phyloP scores from a whole-genome alignment of 1,284 basidiomycete species.

The Fomitopsis betulina region DNA sequence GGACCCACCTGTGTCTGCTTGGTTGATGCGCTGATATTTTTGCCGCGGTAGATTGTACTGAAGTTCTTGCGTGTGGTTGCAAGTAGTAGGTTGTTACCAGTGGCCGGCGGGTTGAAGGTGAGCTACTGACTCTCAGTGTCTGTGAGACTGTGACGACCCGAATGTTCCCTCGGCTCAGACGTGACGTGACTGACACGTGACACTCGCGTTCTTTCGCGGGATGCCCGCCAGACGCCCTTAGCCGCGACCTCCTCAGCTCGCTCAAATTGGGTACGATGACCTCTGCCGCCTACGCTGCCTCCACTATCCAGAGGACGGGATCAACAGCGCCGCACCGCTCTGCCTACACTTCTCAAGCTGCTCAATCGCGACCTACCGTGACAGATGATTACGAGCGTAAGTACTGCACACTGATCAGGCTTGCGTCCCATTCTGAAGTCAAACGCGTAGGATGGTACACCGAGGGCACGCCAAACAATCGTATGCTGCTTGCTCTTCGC shows the following conservation, averaged over 20 bases:
- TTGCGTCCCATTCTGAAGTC: not conserved
- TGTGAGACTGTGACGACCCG: too few relatives aligned
- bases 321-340: constrained; percentile 12
- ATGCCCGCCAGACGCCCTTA: not conserved
- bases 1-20: too few relatives aligned
- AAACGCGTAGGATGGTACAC: constrained; percentile 69
- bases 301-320: constrained; percentile 4
- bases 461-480: constrained; percentile 64
- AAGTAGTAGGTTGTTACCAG: too few relatives aligned
- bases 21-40: too few relatives aligned
- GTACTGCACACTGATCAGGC: constrained; percentile 18
- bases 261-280: not conserved
- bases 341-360: constrained; percentile 12
- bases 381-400: constrained; percentile 75
- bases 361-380: constrained; percentile 38
- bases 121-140: too few relatives aligned
- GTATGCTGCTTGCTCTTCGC: constrained; percentile 76
- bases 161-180: not conserved
- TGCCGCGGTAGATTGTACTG: too few relatives aligned
- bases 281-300: not conserved
- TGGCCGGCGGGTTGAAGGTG: too few relatives aligned
- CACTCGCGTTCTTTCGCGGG: not conserved
- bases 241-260: not conserved
- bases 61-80: too few relatives aligned
- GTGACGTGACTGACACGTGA: not conserved